Evolutionary conservation across 2,329 filamentous ascomycete species (phyloP).

Genomic region (Teratosphaeria gauchensis): DNA sequence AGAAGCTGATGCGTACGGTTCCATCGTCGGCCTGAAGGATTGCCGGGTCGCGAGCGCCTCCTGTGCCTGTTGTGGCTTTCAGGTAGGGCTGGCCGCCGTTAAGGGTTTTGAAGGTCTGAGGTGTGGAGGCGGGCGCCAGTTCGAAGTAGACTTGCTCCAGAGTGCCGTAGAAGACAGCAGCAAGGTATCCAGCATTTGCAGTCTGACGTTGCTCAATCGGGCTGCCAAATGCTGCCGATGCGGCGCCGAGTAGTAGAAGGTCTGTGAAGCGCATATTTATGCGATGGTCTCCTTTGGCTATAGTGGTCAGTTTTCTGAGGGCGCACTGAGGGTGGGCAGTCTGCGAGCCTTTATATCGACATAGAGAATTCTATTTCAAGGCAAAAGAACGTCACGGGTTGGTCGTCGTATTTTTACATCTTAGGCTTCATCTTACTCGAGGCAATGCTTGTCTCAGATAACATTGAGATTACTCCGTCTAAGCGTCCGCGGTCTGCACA

Average conservation of each 20-base stretch:
- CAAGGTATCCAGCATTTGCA: not conserved
- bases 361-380: not conserved
- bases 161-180: not conserved
- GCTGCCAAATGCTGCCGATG: not conserved
- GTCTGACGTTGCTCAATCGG: not conserved
- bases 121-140: not conserved
- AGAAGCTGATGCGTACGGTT: not conserved
- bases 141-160: not conserved
- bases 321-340: not conserved
- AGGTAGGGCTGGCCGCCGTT: not conserved
- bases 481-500: no score
- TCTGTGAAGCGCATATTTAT: not conserved
- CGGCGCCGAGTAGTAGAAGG: not conserved
- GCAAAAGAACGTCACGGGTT: not conserved
- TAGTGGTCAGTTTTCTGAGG: not conserved
- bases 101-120: not conserved
- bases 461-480: no score
- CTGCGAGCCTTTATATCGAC: not conserved
- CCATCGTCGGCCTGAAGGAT: not conserved
- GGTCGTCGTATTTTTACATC: not conserved
- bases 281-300: not conserved
- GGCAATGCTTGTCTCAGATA: no score
- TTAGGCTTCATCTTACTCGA: no score
- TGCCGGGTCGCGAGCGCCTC: not conserved
- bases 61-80: not conserved